A percentile compares a stretch with the other conserved stretches of the same genome.
Evolutionary conservation across 306 rosid genomes (phyloP).

Genomic region (Alnus rubra): DNA sequence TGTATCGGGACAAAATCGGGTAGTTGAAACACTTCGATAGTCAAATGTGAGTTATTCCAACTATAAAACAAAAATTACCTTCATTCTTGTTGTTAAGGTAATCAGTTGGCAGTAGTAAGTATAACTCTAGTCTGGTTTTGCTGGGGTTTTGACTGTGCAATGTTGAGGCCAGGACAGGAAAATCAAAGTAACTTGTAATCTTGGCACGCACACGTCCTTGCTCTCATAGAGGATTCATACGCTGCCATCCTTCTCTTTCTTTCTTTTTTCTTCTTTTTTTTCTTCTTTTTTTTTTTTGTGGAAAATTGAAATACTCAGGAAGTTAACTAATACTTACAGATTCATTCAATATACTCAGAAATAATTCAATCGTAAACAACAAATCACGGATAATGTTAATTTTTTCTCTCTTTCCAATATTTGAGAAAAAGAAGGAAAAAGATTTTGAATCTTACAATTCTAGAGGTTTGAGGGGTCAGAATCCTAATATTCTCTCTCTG

Average conservation of each 20-base stretch:
- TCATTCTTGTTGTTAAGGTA: not conserved
- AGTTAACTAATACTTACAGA: no score
- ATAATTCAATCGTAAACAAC: no score
- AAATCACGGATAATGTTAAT: no score
- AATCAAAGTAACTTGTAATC: not conserved
- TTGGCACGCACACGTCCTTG: not conserved
- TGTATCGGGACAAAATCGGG: not conserved
- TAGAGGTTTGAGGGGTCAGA: not conserved
- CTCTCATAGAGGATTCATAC: not conserved
- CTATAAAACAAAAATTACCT: not conserved
- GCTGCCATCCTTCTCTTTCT: not conserved
- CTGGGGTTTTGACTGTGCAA: not conserved
- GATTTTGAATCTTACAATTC: not conserved
- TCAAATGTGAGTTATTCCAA: not conserved
- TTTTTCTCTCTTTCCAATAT: no score
- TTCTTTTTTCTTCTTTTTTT: no score
- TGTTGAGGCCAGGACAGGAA: not conserved
- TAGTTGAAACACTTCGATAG: not conserved
- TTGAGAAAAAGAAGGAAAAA: not conserved
- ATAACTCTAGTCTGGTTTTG: not conserved
- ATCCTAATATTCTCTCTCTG: not conserved
- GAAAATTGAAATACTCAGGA: no score
- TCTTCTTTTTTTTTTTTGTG: no score
- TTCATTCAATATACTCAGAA: no score
- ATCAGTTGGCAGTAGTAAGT: not conserved